Evolutionary conservation across 208 protist species (phyloP).

Genomic region (Trypanosoma melophagium): DNA sequence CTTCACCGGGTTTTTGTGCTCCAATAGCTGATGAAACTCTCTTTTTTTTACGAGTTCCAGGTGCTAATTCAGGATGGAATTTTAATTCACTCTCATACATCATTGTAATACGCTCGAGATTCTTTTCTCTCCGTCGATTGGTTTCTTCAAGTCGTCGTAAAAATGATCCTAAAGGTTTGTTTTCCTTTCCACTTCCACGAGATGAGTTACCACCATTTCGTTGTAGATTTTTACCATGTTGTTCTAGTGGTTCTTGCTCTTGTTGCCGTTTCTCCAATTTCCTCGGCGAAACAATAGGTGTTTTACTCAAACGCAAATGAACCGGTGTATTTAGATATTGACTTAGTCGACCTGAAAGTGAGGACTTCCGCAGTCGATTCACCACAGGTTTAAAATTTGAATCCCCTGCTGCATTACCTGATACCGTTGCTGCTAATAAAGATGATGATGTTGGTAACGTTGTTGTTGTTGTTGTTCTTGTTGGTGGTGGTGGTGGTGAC

Average conservation of each 20-base stretch:
- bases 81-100: constrained; percentile 8
- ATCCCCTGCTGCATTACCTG: not conserved
- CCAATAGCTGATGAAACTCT: not conserved
- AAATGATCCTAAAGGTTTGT: not conserved
- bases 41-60: constrained; percentile 1
- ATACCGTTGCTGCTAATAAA: too few relatives aligned
- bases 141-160: constrained; percentile 12
- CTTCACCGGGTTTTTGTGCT: not conserved
- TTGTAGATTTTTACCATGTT: not conserved
- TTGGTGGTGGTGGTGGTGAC: too few relatives aligned
- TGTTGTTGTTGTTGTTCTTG: too few relatives aligned
- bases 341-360: not conserved
- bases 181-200: not conserved
- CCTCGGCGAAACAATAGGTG: not conserved
- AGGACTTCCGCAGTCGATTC: not conserved
- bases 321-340: constrained; percentile 5
- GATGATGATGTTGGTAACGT: too few relatives aligned
- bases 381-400: constrained; percentile 11
- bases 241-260: not conserved
- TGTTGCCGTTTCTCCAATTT: not conserved
- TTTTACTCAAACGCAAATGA: not conserved
- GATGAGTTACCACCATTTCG: not conserved
- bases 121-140: constrained; percentile 6
- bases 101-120: constrained; percentile 3
- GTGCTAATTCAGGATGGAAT: constrained; percentile 9